Base-by-base conservation (phyloP, 2,329 filamentous ascomycete species). In the Aspergillus versicolor region DNA sequence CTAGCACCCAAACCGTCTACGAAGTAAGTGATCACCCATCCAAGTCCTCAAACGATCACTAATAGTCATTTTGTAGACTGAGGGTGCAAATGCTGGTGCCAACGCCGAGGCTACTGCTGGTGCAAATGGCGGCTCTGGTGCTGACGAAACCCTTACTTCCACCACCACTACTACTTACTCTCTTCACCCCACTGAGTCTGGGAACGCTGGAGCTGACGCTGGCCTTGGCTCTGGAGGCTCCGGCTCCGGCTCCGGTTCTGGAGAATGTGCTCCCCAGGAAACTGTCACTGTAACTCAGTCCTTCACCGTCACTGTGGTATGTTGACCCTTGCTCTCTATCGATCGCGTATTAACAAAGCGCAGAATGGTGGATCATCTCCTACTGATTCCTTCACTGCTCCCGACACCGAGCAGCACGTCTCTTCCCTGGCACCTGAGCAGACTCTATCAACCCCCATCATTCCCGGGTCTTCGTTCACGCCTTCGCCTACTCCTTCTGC, bases 251-350 rank as follows among this genome's bases (percentile, higher is more conserved):
- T 49, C 54, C 41, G 34, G 21, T 8, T 40, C 42, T 24, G 51
- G 27, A 21, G 37, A 43, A 37, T 59, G 51, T 52, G 45, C 47
- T 32, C 43, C 54, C 46, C 71, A 68, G 12, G 68, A 70, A 40
- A 67, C 63, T n/a, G 67, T 72, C 37, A 74, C 71, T 27, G 66
- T 66, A 34, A 69, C 67, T 13, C 64, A 70, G 32, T 53, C 51
- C 21, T 53, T 46, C 49, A 73, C 71, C 37, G 70, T 74, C 58
- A 73, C 70, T 59, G 68, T 70, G 61, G 70, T 73, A 70, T 47
- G 70, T 67, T 40, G 19, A 48, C 41, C 38, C 15, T n/a, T 32
- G 24, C 21, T 34, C 19, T 17, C 38, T 21, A 30, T 32, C 41
- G 17, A 27, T 12, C 4, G 21, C 44, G 21, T 43, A 56, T 46